Base-by-base conservation (phyloP, 768 basidiomycete genomes). In the Rhodotorula diobovata region DNA sequence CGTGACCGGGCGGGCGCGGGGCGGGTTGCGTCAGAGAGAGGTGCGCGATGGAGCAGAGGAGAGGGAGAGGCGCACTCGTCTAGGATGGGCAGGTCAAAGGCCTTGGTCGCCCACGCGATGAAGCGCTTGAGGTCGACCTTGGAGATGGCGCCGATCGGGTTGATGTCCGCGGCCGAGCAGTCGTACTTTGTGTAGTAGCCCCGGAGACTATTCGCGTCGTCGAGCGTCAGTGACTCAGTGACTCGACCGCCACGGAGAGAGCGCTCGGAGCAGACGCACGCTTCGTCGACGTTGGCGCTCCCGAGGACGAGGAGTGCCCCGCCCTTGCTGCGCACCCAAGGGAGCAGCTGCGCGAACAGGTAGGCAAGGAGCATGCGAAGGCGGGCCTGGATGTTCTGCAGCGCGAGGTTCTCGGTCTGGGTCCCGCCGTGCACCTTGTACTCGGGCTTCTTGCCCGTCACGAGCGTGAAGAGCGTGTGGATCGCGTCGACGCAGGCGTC, bases 131-230 rank as follows among this genome's bases (percentile, higher is more conserved):
- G 82, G 80, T 98, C 96, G 0, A 93, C 93, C 82, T 99, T 98
- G 80, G 92, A 95, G 79, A 99, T 97, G 0, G 90, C 91, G 5
- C 96, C 96, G 70, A 99, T 99, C 6, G 96, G 96, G 80, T 99
- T 99, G 78, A 99, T 87, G 79, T 99, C 96, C 70, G 96, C 96
- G 88, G 80, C 72, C 9, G 91, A 95, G 77, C 89, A 98, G 79
- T 99, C 96, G 79, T 98, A 98, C 82, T 99, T 98, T 1, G 96
- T 99, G 70, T 96, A 82, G 80, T 98, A 99, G 12, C 96, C 96
- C 63, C 96, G 87, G 67, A 98, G 84, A 82, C 94, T 94, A 16
- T 21, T 2, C 8, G 35, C 3, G 57, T 1, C 14, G 8, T 12
- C 4, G 39, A 9, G 15, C 14, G 37, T 50, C 20, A 43, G 53